Evolutionary conservation across 805 yeast genomes (phyloP), one percentile per base, ranked within the genome.

Genomic region (Myxozyma nipponensis): DNA sequence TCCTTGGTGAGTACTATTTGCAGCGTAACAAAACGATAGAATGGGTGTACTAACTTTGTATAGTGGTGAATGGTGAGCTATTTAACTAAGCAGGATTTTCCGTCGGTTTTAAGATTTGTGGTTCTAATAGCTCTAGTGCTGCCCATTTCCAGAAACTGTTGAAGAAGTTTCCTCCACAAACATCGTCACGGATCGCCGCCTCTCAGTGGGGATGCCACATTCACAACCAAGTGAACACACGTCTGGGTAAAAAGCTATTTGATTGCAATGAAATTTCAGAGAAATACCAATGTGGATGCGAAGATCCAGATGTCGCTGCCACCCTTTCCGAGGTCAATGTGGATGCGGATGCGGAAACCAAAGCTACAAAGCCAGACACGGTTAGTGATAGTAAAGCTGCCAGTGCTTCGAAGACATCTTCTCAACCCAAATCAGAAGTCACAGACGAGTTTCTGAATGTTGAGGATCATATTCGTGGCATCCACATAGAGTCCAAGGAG

Each of bases 181-280:
- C 84, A 2, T 73, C 79, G 5, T 76, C 84, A 21, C 75, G 96
- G 50, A 80, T 81, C 54, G 77, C 79, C 2, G 98, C 98, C 1
- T 88, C 96, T 0, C 70, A 86, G 57, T 93, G 98, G 98, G 98
- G 98, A 1, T 93, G 98, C 65, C 84, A 84, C 62, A 74, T 90
- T 3, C 98, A 90, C 69, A 90, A 91, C 66, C 76, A 81, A 62
- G 97, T 90, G 32, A 91, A 91, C 66, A 78, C 78, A 47, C 72
- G 83, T 45, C 72, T 90, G 39, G 74, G 73, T 3, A 87, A 90
- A 60, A 78, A 76, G 1, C 72, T 74, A 17, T 93, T 88, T 66
- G 97, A 93, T 66, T 93, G 99, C 66, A 75, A 86, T 1, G 79
- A 77, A 5, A 84, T 93, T 49, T 71, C 86, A 47, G 96, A 88